phyloP scores from a whole-genome alignment of 2,329 filamentous ascomycete genomes.

The Seiridium unicorne region DNA sequence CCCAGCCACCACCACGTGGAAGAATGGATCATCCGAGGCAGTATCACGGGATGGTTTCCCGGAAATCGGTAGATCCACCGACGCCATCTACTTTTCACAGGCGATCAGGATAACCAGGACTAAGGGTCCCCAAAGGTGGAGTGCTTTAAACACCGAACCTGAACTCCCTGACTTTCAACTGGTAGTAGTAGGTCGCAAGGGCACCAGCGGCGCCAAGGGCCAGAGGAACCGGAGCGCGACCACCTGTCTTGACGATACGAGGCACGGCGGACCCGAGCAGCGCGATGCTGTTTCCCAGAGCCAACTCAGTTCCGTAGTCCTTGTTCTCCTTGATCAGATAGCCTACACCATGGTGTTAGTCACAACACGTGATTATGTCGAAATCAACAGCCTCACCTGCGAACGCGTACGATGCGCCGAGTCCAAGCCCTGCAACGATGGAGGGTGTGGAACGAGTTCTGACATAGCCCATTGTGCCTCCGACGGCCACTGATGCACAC shows the following conservation, averaged over 20 bases:
- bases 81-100: background rate
- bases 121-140: background rate
- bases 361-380: background rate
- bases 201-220: conserved; percentile 30
- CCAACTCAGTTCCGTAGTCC: conserved; percentile 40
- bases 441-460: conserved; percentile 28
- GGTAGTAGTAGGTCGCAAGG: conserved; percentile 38
- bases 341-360: conserved; percentile 20
- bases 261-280: conserved; percentile 35
- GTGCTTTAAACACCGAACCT: conserved; percentile 31
- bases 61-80: background rate
- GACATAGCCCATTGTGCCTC: conserved; percentile 29
- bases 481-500: conserved; percentile 24
- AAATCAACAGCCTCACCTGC: conserved; percentile 19
- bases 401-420: conserved; percentile 29
- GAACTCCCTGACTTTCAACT: conserved; percentile 40
- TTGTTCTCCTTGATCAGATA: conserved; percentile 40
- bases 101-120: too few species aligned
- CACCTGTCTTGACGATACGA: conserved; percentile 36
- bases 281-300: conserved; percentile 36
- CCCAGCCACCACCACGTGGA: too few species aligned
- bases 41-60: too few species aligned
- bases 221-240: conserved; percentile 33
- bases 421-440: conserved; percentile 29
- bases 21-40: too few species aligned